These are phyloP conservation scores for Tulasnella sp. DNA, from an alignment of 768 basidiomycete species.

Conservation along the genomic window DNA sequence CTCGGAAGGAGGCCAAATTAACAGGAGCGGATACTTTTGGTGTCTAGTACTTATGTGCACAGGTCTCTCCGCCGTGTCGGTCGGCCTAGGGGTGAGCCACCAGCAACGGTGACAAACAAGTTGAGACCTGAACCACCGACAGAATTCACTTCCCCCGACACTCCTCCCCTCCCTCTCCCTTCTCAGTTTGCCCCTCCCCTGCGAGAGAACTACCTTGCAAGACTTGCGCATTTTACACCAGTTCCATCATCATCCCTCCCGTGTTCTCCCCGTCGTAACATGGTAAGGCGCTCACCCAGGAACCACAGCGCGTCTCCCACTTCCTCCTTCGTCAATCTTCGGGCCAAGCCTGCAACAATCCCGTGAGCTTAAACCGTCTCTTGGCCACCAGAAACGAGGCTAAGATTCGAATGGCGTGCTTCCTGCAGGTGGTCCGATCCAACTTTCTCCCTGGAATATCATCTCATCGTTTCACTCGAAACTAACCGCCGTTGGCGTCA, in stretches of 20 bases:
- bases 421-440: conserved; percentile 20
- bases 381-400: background rate
- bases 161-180: background rate
- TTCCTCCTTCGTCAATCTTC: conserved; percentile 1
- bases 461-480: conserved; percentile 26
- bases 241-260: background rate
- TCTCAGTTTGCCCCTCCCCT: background rate
- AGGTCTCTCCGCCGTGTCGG: background rate
- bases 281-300: conserved; percentile 21
- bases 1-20: background rate
- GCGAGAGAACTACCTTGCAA: background rate
- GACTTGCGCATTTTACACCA: background rate
- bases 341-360: conserved; percentile 16
- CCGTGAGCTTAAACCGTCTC: background rate
- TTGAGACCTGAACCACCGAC: conserved; percentile 14
- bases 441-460: conserved; percentile 14
- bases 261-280: conserved; percentile 3
- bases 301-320: conserved; percentile 18
- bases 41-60: background rate
- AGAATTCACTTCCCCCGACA: conserved; percentile 3
- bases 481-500: conserved; percentile 25
- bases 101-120: conserved; percentile 9
- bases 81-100: background rate
- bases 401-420: background rate
- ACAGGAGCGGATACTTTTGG: background rate